phyloP scores from a whole-genome alignment of 2,329 filamentous ascomycete genomes.

The Chaetomium sp. region DNA sequence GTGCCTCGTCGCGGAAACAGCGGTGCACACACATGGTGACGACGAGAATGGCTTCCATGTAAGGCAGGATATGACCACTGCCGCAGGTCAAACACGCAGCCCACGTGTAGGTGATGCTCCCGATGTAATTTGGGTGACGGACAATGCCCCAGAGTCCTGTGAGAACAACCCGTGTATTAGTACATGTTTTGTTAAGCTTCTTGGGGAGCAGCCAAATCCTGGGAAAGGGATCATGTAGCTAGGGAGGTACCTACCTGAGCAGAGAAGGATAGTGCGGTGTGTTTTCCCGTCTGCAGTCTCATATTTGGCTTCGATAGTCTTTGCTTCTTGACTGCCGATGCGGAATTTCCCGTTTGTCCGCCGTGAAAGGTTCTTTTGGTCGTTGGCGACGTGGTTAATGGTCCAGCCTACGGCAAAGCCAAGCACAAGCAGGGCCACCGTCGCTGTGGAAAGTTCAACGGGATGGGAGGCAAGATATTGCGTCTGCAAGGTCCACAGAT shows the following conservation, averaged over 20 bases:
- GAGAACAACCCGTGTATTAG: background rate
- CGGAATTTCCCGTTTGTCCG: background rate
- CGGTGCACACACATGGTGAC: background rate
- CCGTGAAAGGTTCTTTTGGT: background rate
- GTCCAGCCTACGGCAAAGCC: slow-evolving; percentile 1
- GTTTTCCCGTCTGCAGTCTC: background rate
- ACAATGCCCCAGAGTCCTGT: background rate
- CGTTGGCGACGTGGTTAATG: background rate
- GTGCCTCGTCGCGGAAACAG: slow-evolving; percentile 1
- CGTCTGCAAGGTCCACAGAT: slow-evolving; percentile 1
- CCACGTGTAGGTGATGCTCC: background rate
- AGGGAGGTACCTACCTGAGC: background rate
- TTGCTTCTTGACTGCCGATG: background rate
- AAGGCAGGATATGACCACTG: background rate
- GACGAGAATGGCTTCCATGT: background rate
- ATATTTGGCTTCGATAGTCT: background rate
- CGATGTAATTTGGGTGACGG: background rate
- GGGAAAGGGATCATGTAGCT: background rate
- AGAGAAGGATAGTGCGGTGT: background rate
- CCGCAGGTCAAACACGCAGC: background rate
- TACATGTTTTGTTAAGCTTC: background rate
- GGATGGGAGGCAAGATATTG: background rate
- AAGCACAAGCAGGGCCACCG: background rate
- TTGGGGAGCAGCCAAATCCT: background rate
- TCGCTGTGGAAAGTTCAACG: background rate